These are phyloP conservation scores for Coemansia sp. DNA, from an alignment of 192 early-diverging fungal species.

Conservation along the genomic window DNA sequence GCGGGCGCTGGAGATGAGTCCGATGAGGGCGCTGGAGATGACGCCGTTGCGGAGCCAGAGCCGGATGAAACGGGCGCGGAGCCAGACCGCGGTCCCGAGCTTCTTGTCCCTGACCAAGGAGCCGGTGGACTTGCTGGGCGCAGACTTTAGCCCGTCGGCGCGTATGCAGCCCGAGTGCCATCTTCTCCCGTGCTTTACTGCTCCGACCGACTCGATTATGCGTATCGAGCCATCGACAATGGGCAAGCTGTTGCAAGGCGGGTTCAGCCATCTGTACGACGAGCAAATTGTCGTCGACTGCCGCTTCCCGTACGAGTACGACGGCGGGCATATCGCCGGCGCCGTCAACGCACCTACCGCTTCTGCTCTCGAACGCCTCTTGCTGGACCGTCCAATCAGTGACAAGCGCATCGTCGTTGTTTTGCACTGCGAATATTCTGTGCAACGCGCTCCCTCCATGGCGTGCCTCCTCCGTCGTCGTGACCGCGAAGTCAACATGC, in stretches of 20 bases:
- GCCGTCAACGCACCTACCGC: constrained; percentile 71
- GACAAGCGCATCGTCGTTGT: constrained; percentile 63
- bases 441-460: constrained; percentile 80
- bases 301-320: constrained; percentile 84
- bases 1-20: constrained; percentile 8
- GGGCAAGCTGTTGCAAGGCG: constrained; percentile 66
- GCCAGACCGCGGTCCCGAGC: constrained; percentile 19
- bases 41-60: constrained; percentile 26
- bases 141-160: constrained; percentile 32
- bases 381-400: constrained; percentile 55
- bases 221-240: constrained; percentile 63
- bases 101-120: constrained; percentile 19
- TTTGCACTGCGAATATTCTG: constrained; percentile 87
- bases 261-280: constrained; percentile 60
- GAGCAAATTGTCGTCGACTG: constrained; percentile 76
- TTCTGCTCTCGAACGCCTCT: constrained; percentile 59
- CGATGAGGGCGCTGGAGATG: constrained; percentile 3
- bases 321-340: constrained; percentile 77
- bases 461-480: constrained; percentile 71
- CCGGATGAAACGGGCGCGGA: constrained; percentile 39
- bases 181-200: constrained; percentile 55
- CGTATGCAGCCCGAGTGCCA: constrained; percentile 53
- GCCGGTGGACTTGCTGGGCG: constrained; percentile 5
- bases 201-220: constrained; percentile 63
- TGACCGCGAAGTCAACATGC: constrained; percentile 71